phyloP scores from a whole-genome alignment of 305 asterid genomes.

The Fraxinus angustifolia region DNA sequence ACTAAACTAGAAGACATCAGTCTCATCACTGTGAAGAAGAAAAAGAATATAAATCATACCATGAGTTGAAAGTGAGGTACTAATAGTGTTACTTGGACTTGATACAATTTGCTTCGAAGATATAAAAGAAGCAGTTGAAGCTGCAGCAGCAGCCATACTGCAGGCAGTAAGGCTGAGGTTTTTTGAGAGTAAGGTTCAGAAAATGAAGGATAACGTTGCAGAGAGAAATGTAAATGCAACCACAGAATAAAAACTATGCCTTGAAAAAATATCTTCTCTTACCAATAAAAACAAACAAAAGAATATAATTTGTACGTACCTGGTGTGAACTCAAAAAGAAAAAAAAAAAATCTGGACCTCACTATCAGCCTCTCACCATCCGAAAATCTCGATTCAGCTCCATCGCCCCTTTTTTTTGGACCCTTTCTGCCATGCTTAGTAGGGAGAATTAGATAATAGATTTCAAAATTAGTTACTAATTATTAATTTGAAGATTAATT shows the following conservation, averaged over 20 bases:
- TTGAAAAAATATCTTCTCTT: neutral
- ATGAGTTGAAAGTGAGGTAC: constrained; percentile 24
- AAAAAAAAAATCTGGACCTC: neutral
- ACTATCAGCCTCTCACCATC: neutral
- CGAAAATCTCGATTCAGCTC: neutral
- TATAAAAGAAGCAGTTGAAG: constrained; percentile 15
- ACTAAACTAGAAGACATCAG: neutral
- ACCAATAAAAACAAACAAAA: neutral
- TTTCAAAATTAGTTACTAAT: neutral
- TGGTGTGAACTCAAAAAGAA: neutral
- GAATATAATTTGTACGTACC: neutral
- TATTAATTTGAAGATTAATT: neutral
- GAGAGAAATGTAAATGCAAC: constrained; percentile 6
- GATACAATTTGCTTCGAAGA: constrained; percentile 37
- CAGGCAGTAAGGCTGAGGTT: neutral
- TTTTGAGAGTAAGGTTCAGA: neutral
- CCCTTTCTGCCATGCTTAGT: neutral
- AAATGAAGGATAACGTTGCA: neutral
- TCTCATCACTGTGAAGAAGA: neutral
- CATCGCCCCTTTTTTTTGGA: neutral
- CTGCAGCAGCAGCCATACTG: constrained; percentile 16
- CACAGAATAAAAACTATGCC: constrained; percentile 11
- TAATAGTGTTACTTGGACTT: constrained; percentile 25
- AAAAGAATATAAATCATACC: constrained; percentile 14
- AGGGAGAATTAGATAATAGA: neutral